Percentiles rank a stretch among this genome's conserved stretches.
Evolutionary conservation across 108 stramenopile genomes (phyloP).

Genomic region (Skeletonema marinoi): DNA sequence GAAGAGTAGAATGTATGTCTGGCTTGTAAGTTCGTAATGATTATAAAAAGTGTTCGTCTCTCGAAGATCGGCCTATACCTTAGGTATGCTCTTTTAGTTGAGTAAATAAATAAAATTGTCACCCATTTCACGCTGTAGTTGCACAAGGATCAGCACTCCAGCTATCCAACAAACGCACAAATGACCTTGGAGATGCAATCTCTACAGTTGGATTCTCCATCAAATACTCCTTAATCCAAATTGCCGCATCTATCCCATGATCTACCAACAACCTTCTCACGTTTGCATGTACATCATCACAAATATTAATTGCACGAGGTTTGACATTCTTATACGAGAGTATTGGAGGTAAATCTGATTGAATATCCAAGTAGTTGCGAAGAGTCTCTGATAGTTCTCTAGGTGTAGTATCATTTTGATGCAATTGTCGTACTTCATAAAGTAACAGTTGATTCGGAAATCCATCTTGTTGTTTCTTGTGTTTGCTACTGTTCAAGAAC

Average conservation of each 20-base stretch:
- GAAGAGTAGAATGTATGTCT: neutral
- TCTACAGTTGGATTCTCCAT: slow-evolving; percentile 14
- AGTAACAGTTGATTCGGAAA: slow-evolving; percentile 43
- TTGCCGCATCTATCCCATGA: slow-evolving; percentile 39
- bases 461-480: neutral
- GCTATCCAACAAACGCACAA: slow-evolving; percentile 23
- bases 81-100: neutral
- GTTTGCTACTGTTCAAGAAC: neutral
- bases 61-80: neutral
- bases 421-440: slow-evolving; percentile 51
- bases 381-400: slow-evolving; percentile 24
- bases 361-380: slow-evolving; percentile 22
- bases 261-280: slow-evolving; percentile 43
- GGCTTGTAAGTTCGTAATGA: neutral
- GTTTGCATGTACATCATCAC: slow-evolving; percentile 24
- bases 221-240: slow-evolving; percentile 48
- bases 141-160: slow-evolving; percentile 39
- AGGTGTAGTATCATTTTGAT: slow-evolving; percentile 19
- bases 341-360: slow-evolving; percentile 18
- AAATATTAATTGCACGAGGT: slow-evolving; percentile 48
- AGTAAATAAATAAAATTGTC: neutral
- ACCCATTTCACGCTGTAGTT: neutral
- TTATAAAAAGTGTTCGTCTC: neutral
- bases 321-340: slow-evolving; percentile 24
- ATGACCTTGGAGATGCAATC: slow-evolving; percentile 16